A percentile compares a stretch with the other conserved stretches of the same genome.
Conservation (phyloP, 805 yeast species). For the Monosporozyma yasuniensis region DNA sequence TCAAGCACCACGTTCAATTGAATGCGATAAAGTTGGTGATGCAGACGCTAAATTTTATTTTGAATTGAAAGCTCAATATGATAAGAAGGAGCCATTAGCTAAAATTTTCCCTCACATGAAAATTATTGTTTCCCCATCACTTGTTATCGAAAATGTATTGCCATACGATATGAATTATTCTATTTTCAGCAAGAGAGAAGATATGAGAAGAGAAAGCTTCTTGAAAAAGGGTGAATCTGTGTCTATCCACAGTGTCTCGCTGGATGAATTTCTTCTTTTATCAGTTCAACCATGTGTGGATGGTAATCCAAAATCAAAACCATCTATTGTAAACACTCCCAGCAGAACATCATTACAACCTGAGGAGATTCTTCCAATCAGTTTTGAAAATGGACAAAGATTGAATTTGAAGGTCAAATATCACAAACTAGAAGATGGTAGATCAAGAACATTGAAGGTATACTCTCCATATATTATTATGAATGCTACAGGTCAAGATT, state of each 20-base stretch:
- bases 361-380: constrained; percentile 45
- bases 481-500: constrained; percentile 65
- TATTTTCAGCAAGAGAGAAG: constrained; percentile 65
- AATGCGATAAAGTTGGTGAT: constrained; percentile 45
- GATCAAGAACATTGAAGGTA: constrained; percentile 54
- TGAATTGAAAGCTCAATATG: constrained; percentile 61
- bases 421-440: constrained; percentile 38
- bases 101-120: constrained; percentile 78
- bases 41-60: constrained; percentile 46
- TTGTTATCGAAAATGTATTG: constrained; percentile 72
- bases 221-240: constrained; percentile 59
- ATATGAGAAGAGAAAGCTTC: constrained; percentile 55
- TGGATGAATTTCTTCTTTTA: constrained; percentile 60
- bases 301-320: constrained; percentile 30
- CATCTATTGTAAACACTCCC: constrained; percentile 39
- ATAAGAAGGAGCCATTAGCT: constrained; percentile 60
- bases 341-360: constrained; percentile 43
- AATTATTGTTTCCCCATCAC: constrained; percentile 71
- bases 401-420: constrained; percentile 60
- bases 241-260: constrained; percentile 71
- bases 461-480: constrained; percentile 78
- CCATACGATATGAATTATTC: constrained; percentile 75
- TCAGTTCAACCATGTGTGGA: constrained; percentile 54
- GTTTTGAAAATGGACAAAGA: constrained; percentile 56
- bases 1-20: constrained; percentile 42